These are phyloP conservation scores for Fraxinus quadrangulata DNA, from an alignment of 257 asterid species.

Conservation along the genomic window DNA sequence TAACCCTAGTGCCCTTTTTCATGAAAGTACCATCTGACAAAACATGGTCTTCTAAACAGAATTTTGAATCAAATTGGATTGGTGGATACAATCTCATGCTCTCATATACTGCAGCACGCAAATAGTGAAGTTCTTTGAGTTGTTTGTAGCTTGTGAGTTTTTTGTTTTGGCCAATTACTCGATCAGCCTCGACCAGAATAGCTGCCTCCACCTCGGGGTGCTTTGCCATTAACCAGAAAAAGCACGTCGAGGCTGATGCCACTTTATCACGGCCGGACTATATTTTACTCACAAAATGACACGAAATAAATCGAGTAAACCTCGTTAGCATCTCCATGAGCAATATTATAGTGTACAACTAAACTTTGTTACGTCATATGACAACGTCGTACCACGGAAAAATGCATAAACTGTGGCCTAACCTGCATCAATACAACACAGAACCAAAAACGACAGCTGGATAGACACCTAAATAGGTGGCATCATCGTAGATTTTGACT, in stretches of 20 bases:
- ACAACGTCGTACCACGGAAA: neutral
- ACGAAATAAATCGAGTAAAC: no score
- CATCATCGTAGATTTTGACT: conserved; percentile 3
- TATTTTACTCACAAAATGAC: no score
- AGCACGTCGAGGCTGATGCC: no score
- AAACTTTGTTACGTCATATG: neutral
- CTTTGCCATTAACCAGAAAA: no score
- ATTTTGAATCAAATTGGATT: neutral
- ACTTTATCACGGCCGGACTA: no score
- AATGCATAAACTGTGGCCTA: conserved; percentile 11
- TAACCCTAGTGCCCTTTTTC: conserved; percentile 15
- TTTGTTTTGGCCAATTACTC: no score
- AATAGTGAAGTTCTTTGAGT: no score
- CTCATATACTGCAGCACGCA: no score
- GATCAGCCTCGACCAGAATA: no score
- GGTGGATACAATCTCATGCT: neutral
- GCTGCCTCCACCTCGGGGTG: no score
- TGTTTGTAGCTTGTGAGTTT: no score
- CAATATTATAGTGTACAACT: neutral
- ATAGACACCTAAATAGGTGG: neutral
- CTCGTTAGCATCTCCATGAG: no score
- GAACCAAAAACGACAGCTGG: conserved; percentile 12
- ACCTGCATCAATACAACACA: conserved; percentile 30
- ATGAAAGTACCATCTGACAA: neutral
- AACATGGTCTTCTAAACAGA: neutral